phyloP scores from a whole-genome alignment of 495 filamentous ascomycete genomes.

The Lichina pygmaea region DNA sequence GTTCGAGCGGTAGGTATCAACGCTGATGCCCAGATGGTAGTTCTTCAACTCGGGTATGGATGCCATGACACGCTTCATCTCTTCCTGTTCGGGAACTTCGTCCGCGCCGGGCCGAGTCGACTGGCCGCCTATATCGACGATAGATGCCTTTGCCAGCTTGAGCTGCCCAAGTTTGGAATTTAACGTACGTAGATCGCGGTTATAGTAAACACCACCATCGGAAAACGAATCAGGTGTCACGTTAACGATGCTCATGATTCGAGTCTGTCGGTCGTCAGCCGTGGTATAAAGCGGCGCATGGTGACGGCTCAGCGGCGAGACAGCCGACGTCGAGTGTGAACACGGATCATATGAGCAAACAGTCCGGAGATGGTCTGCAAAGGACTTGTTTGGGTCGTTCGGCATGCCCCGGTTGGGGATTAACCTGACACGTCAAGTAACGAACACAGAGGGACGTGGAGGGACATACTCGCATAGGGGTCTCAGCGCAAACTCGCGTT shows the following conservation, averaged over 20 bases:
- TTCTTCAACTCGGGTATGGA: conserved; percentile 46
- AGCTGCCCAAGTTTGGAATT: conserved; percentile 15
- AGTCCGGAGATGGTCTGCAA: too few species aligned
- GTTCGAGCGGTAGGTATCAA: conserved; percentile 75
- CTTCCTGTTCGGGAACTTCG: conserved; percentile 44
- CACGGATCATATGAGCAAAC: conserved; percentile 3
- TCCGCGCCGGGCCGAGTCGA: conserved; percentile 55
- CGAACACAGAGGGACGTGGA: conserved; percentile 1
- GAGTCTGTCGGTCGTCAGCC: conserved; percentile 35
- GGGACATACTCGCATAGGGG: conserved; percentile 58
- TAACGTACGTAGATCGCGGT: conserved; percentile 9
- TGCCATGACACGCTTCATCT: conserved; percentile 51
- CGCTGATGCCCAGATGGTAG: conserved; percentile 45
- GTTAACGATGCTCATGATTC: conserved; percentile 86
- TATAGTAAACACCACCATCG: conserved; percentile 43
- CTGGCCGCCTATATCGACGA: conserved; percentile 84
- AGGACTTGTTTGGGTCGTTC: too few species aligned
- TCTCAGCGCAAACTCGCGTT: conserved; percentile 78
- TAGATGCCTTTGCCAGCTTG: conserved; percentile 24
- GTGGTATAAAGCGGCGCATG: conserved; percentile 35
- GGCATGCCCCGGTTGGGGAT: conserved; percentile 7
- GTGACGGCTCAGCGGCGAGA: conserved; percentile 34
- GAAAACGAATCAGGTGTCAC: conserved; percentile 95
- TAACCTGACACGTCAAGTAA: conserved; percentile 5
- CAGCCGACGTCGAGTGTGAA: conserved; percentile 29